Evolutionary conservation across 1,139 yeast genomes (phyloP).

Genomic region (Yamadazyma diddensiae): DNA sequence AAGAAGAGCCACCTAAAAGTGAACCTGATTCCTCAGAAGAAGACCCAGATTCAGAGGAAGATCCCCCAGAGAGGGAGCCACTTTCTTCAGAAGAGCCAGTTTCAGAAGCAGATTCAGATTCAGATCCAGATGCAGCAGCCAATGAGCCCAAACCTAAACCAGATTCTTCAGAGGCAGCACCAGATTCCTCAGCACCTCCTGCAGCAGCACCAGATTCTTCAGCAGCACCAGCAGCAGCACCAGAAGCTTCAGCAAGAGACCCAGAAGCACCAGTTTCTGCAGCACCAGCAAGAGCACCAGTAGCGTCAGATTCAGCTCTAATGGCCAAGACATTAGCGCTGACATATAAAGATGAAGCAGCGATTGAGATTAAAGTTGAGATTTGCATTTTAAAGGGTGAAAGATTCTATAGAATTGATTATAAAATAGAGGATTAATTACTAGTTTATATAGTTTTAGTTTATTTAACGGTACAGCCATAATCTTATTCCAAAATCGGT

Average conservation of each 20-base stretch:
- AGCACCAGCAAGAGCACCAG: conserved; percentile 13
- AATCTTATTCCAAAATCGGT: conserved; percentile 1
- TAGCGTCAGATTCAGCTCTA: conserved; percentile 12
- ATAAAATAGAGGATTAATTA: neutral
- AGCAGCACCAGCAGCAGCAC: conserved; percentile 6
- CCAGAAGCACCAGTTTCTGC: conserved; percentile 19
- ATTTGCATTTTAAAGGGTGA: conserved; percentile 14
- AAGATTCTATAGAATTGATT: neutral
- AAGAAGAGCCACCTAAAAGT: conserved; percentile 8
- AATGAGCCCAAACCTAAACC: conserved; percentile 2
- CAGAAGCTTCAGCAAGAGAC: conserved; percentile 15
- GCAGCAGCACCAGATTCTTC: conserved; percentile 8
- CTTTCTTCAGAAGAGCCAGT: conserved; percentile 8
- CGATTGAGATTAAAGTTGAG: conserved; percentile 14
- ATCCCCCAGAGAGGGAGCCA: conserved; percentile 2
- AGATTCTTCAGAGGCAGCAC: conserved; percentile 8
- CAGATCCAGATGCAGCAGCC: conserved; percentile 5
- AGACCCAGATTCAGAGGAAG: conserved; percentile 5
- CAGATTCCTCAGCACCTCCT: conserved; percentile 11
- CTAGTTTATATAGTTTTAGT: conserved; percentile 1
- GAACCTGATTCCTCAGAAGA: conserved; percentile 6
- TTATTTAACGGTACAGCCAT: neutral
- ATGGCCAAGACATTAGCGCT: conserved; percentile 13
- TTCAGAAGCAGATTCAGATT: conserved; percentile 7
- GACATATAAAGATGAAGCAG: conserved; percentile 15